phyloP scores from a whole-genome alignment of 495 filamentous ascomycete genomes.

The Opeltia flavorubescens region DNA sequence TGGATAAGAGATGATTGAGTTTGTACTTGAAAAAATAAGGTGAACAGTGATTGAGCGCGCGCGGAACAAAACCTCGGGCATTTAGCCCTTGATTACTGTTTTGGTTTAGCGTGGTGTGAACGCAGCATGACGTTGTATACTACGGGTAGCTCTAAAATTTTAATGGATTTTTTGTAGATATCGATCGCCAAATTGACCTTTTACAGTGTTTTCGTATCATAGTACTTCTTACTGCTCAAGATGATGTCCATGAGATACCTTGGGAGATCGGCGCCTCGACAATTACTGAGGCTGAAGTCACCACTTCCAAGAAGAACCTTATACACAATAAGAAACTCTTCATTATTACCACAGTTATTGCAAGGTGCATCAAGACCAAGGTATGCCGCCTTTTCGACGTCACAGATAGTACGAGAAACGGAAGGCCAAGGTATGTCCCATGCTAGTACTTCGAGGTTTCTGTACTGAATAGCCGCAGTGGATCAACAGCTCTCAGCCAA shows the following conservation, averaged over 20 bases:
- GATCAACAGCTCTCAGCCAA: constrained; percentile 63
- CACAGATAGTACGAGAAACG: constrained; percentile 38
- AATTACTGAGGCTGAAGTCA: constrained; percentile 44
- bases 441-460: neutral
- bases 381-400: constrained; percentile 62
- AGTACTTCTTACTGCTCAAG: neutral
- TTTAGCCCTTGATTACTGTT: too few relatives aligned
- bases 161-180: too few relatives aligned
- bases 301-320: constrained; percentile 38
- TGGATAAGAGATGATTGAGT: too few relatives aligned
- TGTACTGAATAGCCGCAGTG: constrained; percentile 24
- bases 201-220: too few relatives aligned
- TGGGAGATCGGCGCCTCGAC: constrained; percentile 57
- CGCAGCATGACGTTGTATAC: neutral
- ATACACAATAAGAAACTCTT: constrained; percentile 28
- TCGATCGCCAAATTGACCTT: too few relatives aligned
- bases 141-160: too few relatives aligned
- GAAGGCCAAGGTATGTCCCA: constrained; percentile 40
- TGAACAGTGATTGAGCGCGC: too few relatives aligned
- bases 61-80: too few relatives aligned
- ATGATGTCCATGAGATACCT: constrained; percentile 68
- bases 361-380: constrained; percentile 38
- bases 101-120: too few relatives aligned
- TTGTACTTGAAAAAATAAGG: too few relatives aligned
- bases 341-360: constrained; percentile 34